Conservation (phyloP, 2,329 filamentous ascomycete genomes). For the Colletotrichum spinosum region DNA sequence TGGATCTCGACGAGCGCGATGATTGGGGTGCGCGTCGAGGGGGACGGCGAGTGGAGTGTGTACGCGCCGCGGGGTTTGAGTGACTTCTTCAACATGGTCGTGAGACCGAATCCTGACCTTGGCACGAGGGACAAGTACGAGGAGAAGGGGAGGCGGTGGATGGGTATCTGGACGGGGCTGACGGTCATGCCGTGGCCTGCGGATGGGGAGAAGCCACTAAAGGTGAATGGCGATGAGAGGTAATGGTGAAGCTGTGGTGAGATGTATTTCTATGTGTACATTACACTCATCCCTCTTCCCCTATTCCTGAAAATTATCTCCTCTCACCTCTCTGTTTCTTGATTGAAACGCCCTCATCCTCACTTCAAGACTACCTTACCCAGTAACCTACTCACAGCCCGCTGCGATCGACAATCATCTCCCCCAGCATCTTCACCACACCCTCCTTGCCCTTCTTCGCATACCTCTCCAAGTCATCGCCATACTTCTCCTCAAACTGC, state of each 20-base stretch:
- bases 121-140: constrained; percentile 44
- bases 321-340: too few species aligned
- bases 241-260: too few species aligned
- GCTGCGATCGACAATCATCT: constrained; percentile 26
- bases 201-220: constrained; percentile 5
- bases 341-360: background rate
- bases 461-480: constrained; percentile 43
- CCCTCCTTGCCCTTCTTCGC: constrained; percentile 41
- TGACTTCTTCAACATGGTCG: constrained; percentile 48
- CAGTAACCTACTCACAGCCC: background rate
- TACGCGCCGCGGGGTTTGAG: constrained; percentile 51
- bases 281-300: too few species aligned
- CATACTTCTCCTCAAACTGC: constrained; percentile 45
- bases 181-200: constrained; percentile 43
- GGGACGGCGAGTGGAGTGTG: constrained; percentile 45
- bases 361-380: background rate
- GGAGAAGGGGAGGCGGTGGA: constrained; percentile 47
- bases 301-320: too few species aligned
- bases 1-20: constrained; percentile 52
- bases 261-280: too few species aligned
- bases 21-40: constrained; percentile 44
- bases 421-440: constrained; percentile 26
- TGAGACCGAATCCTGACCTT: constrained; percentile 46
- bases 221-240: background rate
- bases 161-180: constrained; percentile 44